Conservation (phyloP, 148 eudicot species). For the Fagopyrum esculentum region DNA sequence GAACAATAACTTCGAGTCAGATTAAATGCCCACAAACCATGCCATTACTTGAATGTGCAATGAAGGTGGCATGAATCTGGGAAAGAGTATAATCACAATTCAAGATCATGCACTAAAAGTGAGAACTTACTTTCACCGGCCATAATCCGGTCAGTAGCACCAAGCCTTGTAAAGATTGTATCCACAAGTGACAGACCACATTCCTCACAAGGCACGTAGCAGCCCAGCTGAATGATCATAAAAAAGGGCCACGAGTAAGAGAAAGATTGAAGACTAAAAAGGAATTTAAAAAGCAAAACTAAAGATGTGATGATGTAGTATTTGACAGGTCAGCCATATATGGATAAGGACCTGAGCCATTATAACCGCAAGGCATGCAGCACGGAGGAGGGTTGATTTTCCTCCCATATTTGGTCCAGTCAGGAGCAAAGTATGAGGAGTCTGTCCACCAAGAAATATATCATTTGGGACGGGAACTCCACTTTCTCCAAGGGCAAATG, state of each 20-base stretch:
- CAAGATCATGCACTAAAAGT: constrained; percentile 2
- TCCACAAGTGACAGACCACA: constrained; percentile 78
- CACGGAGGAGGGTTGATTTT: constrained; percentile 91
- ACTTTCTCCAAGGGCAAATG: constrained; percentile 70
- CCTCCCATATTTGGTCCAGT: constrained; percentile 99
- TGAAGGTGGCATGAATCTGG: not conserved
- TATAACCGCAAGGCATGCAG: constrained; percentile 81
- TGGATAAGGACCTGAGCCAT: constrained; percentile 69
- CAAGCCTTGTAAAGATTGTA: constrained; percentile 93
- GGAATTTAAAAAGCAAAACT: constrained; percentile 7
- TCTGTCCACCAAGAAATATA: constrained; percentile 55
- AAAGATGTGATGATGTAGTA: not conserved
- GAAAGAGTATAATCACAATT: not conserved
- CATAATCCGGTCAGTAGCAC: constrained; percentile 97
- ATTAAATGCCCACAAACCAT: not conserved
- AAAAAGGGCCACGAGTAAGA: not conserved
- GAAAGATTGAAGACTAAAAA: constrained; percentile 7
- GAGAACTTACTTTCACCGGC: constrained; percentile 87
- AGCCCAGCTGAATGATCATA: constrained; percentile 63
- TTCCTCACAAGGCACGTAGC: constrained; percentile 81
- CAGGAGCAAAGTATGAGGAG: constrained; percentile 74
- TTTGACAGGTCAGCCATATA: constrained; percentile 23
- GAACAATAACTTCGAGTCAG: not conserved
- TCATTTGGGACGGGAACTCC: constrained; percentile 93
- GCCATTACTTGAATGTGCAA: not conserved